Evolutionary conservation across 768 basidiomycete genomes (phyloP), one percentile per base, ranked within the genome.

Genomic region (Hydnum rufescens): DNA sequence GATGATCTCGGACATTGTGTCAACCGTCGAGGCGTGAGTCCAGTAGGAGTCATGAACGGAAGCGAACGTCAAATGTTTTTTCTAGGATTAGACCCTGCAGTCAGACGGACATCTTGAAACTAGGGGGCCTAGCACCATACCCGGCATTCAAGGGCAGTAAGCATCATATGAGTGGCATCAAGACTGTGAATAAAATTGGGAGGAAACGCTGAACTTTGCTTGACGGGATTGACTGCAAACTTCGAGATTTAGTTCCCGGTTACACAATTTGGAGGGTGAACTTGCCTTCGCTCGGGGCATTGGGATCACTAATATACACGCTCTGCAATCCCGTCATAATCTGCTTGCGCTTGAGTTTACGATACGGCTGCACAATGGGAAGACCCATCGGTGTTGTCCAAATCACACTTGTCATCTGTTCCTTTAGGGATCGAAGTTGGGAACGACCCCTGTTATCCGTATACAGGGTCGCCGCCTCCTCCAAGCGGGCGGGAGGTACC

Each of bases 31-130:
- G 0, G 95, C 82, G 62, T 99, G 95, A 3, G 93, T 96, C 95
- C 95, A 99, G 67, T 96, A 99, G 0, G 95, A 97, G 62, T 99
- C 95, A 62, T 99, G 95, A 6, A 99, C 95, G 0, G 89, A 85
- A 0, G 93, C 92, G 64, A 96, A 97, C 0, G 80, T 79, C 58
- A 99, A 61, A 32, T 70, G 72, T 60, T 74, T 75, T 8, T 78
- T 74, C 84, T 89, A 30, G 59, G 2, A 34, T 18, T 51, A 5
- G 8, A 39, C 16, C 28, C 32, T 18, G 16, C 26, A 34, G 49
- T 32, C 8, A 50, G 16, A 2, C 26, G 18, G 16, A 32, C 2
- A 29, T 3, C 19, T 30, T 29, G 23, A 28, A 29, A 32, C 4
- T 31, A 53, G 28, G 18, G 4, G n/a, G 32, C 36, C 22, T 25